Conservation (phyloP, 169 alveolate genomes). For the Sarcocystis neurona region DNA sequence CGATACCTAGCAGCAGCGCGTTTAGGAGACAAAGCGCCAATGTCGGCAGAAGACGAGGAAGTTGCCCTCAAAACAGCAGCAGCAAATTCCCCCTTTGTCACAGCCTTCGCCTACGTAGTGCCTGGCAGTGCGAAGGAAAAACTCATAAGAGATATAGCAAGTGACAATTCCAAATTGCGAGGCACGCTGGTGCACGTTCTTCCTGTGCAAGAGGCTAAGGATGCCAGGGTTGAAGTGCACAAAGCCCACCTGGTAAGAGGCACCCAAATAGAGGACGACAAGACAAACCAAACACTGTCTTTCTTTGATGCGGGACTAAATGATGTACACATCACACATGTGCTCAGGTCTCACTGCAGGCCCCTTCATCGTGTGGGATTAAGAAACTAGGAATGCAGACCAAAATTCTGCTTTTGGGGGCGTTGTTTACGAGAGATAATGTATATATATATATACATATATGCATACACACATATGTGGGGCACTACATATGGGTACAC, state of each 20-base stretch:
- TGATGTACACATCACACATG: too few species aligned
- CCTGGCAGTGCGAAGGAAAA: slow-evolving; percentile 24
- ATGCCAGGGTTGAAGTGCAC: neutral
- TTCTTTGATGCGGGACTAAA: too few species aligned
- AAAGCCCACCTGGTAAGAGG: neutral
- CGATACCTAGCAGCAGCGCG: neutral
- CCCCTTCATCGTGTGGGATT: too few species aligned
- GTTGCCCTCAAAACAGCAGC: neutral
- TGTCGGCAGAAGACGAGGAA: neutral
- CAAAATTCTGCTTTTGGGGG: too few species aligned
- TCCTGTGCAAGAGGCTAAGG: neutral
- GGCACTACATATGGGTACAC: too few species aligned
- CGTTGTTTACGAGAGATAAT: too few species aligned
- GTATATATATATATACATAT: too few species aligned
- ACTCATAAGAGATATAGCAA: neutral
- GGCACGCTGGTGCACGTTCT: neutral
- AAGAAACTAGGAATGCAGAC: too few species aligned
- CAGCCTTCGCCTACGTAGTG: neutral
- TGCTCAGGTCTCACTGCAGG: too few species aligned
- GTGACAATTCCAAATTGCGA: neutral
- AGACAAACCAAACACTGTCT: neutral
- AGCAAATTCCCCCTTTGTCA: slow-evolving; percentile 6
- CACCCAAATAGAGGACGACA: neutral
- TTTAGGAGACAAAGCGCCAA: neutral
- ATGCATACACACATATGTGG: too few species aligned